phyloP scores from a whole-genome alignment of 305 asterid genomes.

The Fraxinus velutina region DNA sequence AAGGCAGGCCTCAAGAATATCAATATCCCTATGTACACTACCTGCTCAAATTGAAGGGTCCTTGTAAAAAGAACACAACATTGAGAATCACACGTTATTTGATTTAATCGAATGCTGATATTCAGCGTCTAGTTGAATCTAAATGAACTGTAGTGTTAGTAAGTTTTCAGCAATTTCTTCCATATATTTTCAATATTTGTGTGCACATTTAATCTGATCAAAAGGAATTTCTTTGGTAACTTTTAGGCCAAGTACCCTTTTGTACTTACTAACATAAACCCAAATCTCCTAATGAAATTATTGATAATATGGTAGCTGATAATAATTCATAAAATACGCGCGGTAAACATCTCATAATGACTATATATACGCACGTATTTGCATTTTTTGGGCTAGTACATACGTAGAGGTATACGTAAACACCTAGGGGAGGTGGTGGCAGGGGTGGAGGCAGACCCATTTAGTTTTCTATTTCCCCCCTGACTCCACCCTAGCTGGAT shows the following conservation, averaged over 20 bases:
- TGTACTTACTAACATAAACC: not conserved
- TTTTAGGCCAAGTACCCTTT: not conserved
- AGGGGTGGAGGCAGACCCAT: no score
- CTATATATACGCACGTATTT: not conserved
- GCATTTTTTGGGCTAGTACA: not conserved
- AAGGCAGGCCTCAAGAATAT: not conserved
- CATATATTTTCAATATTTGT: not conserved
- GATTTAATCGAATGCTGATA: not conserved
- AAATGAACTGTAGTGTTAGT: not conserved
- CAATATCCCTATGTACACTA: not conserved
- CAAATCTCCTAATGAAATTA: not conserved
- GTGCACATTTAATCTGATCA: not conserved
- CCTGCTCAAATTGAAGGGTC: not conserved
- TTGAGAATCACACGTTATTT: not conserved
- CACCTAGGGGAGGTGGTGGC: constrained; percentile 3
- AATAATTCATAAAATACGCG: not conserved
- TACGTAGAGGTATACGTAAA: not conserved
- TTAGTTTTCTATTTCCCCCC: not conserved
- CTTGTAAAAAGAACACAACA: not conserved
- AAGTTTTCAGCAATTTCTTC: not conserved
- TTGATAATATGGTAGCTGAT: not conserved
- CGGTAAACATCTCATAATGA: not conserved
- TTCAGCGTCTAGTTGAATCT: not conserved
- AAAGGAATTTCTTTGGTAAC: not conserved
- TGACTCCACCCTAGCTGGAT: not conserved